Conservation (phyloP, 345 rosid species). For the Psidium friedrichsthalianum region DNA sequence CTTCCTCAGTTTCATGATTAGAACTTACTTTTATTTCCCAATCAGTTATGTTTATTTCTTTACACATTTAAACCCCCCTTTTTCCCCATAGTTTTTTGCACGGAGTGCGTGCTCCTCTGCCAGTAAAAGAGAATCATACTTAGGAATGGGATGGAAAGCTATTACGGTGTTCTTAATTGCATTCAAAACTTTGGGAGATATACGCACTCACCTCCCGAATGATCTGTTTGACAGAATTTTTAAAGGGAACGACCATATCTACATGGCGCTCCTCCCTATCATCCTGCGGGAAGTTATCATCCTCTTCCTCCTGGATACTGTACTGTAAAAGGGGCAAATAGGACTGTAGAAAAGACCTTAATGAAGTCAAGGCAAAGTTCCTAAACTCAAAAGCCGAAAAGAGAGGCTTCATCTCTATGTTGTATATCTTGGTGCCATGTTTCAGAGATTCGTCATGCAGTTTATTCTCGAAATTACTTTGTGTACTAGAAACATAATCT, state of each 20-base stretch:
- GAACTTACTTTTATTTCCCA: background rate
- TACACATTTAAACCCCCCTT: background rate
- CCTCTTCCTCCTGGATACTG: conserved; percentile 43
- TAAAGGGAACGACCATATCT: conserved; percentile 75
- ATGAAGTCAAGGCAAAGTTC: conserved; percentile 64
- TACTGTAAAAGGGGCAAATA: conserved; percentile 96
- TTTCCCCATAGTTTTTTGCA: background rate
- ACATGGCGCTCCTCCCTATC: conserved; percentile 24
- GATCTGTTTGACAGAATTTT: conserved; percentile 82
- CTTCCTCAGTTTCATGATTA: background rate
- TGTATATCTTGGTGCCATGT: conserved; percentile 56
- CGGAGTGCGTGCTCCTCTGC: background rate
- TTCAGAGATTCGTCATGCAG: conserved; percentile 32
- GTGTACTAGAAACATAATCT: conserved; percentile 36
- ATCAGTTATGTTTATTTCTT: background rate
- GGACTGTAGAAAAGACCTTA: conserved; percentile 75
- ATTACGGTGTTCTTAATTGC: background rate
- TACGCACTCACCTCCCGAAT: conserved; percentile 58
- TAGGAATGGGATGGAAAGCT: background rate
- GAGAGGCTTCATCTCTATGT: conserved; percentile 62
- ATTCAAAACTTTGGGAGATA: background rate
- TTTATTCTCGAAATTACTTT: conserved; percentile 24
- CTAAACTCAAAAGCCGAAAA: conserved; percentile 77
- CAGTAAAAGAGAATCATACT: background rate
- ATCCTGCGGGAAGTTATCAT: conserved; percentile 58